These are phyloP conservation scores for Sphagnum magellanicum DNA, from an alignment of 228 moss, liverwort and hornwort species.

Conservation along the genomic window DNA sequence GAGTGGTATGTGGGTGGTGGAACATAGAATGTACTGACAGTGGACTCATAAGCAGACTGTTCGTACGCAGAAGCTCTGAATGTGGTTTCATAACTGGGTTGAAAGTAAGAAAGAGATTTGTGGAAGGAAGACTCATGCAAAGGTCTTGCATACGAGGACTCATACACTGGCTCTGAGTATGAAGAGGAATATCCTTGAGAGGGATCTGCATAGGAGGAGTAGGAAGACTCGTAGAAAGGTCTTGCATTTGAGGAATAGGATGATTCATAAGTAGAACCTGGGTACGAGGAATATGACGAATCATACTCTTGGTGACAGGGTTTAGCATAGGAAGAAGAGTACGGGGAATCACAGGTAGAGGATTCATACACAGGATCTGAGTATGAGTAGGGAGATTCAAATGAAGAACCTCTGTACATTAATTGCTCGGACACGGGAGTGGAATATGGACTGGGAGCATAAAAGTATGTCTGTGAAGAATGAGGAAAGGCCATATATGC, in stretches of 20 bases:
- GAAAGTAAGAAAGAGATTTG: background rate
- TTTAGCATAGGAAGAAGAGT: slow-evolving; percentile 24
- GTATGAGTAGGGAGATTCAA: slow-evolving; percentile 5
- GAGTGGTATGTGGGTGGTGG: too few species aligned
- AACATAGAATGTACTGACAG: background rate
- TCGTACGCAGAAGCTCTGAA: background rate
- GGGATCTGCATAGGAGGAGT: background rate
- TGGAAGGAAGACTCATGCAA: background rate
- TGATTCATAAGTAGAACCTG: too few species aligned
- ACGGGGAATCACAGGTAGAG: slow-evolving; percentile 17
- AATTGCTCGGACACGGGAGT: background rate
- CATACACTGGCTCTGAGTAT: background rate
- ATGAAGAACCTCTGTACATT: background rate
- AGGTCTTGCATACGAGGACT: background rate
- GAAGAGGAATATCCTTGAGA: background rate
- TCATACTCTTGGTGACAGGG: slow-evolving; percentile 16
- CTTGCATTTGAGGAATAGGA: too few species aligned
- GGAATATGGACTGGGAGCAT: background rate
- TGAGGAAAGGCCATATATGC: background rate
- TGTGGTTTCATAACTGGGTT: background rate
- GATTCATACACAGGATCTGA: slow-evolving; percentile 2
- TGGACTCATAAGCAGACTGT: slow-evolving; percentile 20
- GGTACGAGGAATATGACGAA: background rate
- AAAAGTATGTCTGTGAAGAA: background rate
- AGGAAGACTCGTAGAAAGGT: too few species aligned